Percentiles rank a stretch among this genome's conserved stretches.
These are phyloP conservation scores for Raddia distichophylla DNA, from an alignment of 176 grass and related monocot species.

Conservation along the genomic window DNA sequence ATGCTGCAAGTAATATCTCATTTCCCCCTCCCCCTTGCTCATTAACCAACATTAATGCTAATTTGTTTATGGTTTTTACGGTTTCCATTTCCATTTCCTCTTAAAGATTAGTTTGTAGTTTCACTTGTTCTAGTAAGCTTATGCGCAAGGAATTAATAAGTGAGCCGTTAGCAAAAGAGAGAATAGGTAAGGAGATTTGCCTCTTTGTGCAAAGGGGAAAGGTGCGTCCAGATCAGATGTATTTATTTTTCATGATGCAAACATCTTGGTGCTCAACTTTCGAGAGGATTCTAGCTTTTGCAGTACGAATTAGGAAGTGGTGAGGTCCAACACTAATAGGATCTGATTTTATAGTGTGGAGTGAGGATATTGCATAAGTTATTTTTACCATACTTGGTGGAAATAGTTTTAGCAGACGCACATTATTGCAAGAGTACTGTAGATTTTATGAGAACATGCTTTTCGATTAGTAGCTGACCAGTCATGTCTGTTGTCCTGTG, in stretches of 20 bases:
- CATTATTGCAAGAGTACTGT: background rate
- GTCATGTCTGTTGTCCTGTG: constrained; percentile 18
- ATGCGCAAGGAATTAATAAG: background rate
- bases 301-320: background rate
- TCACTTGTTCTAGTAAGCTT: background rate
- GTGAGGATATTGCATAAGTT: background rate
- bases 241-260: constrained; percentile 5
- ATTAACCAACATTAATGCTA: background rate
- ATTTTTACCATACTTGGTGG: constrained; percentile 18
- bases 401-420: constrained; percentile 2
- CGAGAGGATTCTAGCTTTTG: constrained; percentile 34
- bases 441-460: background rate
- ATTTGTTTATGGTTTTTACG: background rate
- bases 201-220: background rate
- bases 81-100: background rate
- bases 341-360: background rate
- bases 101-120: background rate
- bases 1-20: constrained; percentile 64
- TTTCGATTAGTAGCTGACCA: constrained; percentile 21
- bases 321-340: background rate
- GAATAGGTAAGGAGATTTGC: background rate
- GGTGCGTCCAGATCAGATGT: constrained; percentile 19
- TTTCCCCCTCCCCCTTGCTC: background rate
- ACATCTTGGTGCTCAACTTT: background rate
- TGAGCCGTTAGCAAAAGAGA: background rate